These are phyloP conservation scores for Pisolithus microcarpus DNA, from an alignment of 768 basidiomycete species.

Conservation along the genomic window DNA sequence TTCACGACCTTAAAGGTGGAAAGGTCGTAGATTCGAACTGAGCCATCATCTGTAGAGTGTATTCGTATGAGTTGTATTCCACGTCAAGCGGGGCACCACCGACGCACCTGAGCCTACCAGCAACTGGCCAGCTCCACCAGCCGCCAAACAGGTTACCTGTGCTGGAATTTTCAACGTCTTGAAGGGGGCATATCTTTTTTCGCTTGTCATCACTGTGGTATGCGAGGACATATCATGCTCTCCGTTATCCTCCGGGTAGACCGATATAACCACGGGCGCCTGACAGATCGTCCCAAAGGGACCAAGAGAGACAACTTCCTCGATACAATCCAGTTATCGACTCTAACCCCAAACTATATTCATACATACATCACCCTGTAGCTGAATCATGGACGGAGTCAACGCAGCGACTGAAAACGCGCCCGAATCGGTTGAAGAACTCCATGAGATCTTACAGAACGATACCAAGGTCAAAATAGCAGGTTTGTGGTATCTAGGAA, in stretches of 20 bases:
- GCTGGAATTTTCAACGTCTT: slow-evolving; percentile 36
- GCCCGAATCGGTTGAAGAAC: slow-evolving; percentile 50
- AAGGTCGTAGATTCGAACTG: slow-evolving; percentile 57
- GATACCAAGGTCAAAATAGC: slow-evolving; percentile 92
- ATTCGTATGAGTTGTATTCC: neutral
- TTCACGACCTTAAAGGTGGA: slow-evolving; percentile 54
- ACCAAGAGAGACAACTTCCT: neutral
- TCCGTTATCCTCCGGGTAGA: no score
- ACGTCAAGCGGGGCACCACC: neutral
- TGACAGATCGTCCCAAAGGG: neutral
- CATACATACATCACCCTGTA: neutral
- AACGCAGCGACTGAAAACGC: slow-evolving; percentile 29
- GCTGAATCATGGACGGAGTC: neutral
- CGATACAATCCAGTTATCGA: no score
- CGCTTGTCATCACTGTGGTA: slow-evolving; percentile 3
- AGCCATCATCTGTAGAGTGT: slow-evolving; percentile 51
- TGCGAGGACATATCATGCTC: neutral
- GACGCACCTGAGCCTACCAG: slow-evolving; percentile 57
- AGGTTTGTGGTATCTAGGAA: slow-evolving; percentile 41
- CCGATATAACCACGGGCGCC: no score
- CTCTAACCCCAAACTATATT: no score
- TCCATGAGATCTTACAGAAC: slow-evolving; percentile 43
- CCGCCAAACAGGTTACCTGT: slow-evolving; percentile 47
- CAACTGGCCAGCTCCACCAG: slow-evolving; percentile 41
- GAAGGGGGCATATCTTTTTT: slow-evolving; percentile 4